Evolutionary conservation across 345 rosid genomes (phyloP).

Genomic region (Populus deltoides): DNA sequence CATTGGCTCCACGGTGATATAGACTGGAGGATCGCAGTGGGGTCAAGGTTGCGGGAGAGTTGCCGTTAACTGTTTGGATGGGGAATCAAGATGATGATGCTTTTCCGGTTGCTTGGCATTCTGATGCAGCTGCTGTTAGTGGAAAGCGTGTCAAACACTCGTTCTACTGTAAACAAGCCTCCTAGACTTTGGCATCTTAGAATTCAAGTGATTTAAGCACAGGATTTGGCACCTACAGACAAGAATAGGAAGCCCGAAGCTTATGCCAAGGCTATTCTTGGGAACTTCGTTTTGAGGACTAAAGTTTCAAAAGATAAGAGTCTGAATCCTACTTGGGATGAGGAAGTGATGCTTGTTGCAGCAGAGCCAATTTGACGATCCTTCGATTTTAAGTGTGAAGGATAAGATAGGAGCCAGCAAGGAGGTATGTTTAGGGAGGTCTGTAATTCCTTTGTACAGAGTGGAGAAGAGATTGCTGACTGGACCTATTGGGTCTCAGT

Average conservation of each 20-base stretch:
- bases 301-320: background rate
- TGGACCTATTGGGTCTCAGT: conserved; percentile 19
- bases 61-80: background rate
- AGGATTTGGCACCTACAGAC: background rate
- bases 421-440: conserved; percentile 17
- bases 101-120: background rate
- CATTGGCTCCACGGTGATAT: background rate
- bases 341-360: conserved; percentile 16
- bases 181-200: background rate
- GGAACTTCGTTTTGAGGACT: background rate
- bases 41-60: background rate
- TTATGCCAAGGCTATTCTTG: background rate
- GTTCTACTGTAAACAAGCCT: background rate
- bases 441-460: conserved; percentile 35
- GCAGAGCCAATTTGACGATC: conserved; percentile 21
- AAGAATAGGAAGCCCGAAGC: background rate
- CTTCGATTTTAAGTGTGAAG: conserved; percentile 7
- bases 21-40: background rate
- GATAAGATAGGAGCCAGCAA: background rate
- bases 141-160: background rate
- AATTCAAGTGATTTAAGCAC: background rate
- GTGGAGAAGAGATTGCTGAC: conserved; percentile 40
- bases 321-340: conserved; percentile 15
- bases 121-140: conserved; percentile 1
- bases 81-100: background rate